Evolutionary conservation across 768 basidiomycete species (phyloP).

Genomic region (Sarcomyxa edulis): DNA sequence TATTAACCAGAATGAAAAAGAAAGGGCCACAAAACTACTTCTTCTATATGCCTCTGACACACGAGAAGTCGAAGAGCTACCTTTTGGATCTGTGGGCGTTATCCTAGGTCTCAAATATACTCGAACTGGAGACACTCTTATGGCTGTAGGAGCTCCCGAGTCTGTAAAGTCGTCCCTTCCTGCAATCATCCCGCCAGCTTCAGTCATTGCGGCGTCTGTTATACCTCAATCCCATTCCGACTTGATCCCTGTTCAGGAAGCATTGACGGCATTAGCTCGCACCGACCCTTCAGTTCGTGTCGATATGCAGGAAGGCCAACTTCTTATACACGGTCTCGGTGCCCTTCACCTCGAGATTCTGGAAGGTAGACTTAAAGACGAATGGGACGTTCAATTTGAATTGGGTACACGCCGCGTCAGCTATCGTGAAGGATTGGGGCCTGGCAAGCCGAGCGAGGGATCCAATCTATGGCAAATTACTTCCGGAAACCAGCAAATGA

Average conservation of each 20-base stretch:
- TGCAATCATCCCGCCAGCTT: constrained; percentile 71
- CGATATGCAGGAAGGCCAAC: constrained; percentile 77
- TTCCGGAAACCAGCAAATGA: constrained; percentile 48
- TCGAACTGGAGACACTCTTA: constrained; percentile 82
- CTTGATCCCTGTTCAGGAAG: constrained; percentile 70
- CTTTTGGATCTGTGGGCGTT: constrained; percentile 82
- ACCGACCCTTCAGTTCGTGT: constrained; percentile 87
- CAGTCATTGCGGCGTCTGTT: constrained; percentile 81
- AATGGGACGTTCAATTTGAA: constrained; percentile 76
- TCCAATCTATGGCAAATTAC: constrained; percentile 58
- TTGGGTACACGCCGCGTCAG: constrained; percentile 74
- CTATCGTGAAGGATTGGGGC: constrained; percentile 63
- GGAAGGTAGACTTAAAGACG: constrained; percentile 72
- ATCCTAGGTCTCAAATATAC: constrained; percentile 79
- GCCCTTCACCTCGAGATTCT: constrained; percentile 87
- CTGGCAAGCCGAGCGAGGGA: constrained; percentile 19
- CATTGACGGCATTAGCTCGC: constrained; percentile 65
- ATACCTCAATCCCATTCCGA: constrained; percentile 79
- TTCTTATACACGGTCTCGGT: constrained; percentile 80
- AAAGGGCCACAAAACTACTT: constrained; percentile 69
- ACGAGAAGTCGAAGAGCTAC: constrained; percentile 73
- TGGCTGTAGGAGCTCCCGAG: constrained; percentile 41
- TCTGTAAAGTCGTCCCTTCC: constrained; percentile 34
- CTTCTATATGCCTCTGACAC: constrained; percentile 74
- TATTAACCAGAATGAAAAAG: constrained; percentile 59